Conservation (phyloP, 2,329 filamentous ascomycete species). For the Cadophora luteo-olivacea region DNA sequence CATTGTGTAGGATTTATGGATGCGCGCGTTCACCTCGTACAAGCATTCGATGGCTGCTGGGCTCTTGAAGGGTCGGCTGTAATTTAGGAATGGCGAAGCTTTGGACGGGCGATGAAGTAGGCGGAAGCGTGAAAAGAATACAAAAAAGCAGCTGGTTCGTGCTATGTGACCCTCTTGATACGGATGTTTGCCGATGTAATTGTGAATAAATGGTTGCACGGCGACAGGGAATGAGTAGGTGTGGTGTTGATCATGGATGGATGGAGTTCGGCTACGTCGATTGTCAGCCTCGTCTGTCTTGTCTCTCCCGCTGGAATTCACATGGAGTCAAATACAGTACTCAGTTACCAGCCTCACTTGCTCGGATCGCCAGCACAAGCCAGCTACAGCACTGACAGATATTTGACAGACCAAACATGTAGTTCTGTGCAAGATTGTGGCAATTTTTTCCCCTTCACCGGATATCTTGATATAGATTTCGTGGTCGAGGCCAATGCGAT, state of each 20-base stretch:
- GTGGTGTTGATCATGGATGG: not conserved
- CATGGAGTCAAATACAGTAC: not conserved
- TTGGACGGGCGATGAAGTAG: not conserved
- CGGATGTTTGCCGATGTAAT: not conserved
- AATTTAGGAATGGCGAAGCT: not conserved
- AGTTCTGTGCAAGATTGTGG: not conserved
- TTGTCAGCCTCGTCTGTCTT: not conserved
- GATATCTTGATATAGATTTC: not conserved
- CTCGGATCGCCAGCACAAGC: not conserved
- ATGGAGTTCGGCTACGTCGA: not conserved
- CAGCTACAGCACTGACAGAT: not conserved
- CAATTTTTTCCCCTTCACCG: not conserved
- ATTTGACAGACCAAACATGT: not conserved
- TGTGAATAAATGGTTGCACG: constrained; percentile 1
- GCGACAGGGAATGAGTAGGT: not conserved
- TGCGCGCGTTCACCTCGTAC: constrained; percentile 12
- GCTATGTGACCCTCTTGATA: not conserved
- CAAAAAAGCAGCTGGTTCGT: not conserved
- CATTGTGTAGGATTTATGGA: constrained; percentile 28
- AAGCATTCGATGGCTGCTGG: constrained; percentile 20
- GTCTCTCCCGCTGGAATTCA: not conserved
- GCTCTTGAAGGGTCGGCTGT: not conserved
- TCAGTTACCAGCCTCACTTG: not conserved
- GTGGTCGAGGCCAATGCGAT: not conserved
- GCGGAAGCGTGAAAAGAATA: not conserved